Percentiles rank a stretch among this genome's conserved stretches.
These are phyloP conservation scores for Seiridium unicorne DNA, from an alignment of 2,329 filamentous ascomycete species.

Conservation along the genomic window DNA sequence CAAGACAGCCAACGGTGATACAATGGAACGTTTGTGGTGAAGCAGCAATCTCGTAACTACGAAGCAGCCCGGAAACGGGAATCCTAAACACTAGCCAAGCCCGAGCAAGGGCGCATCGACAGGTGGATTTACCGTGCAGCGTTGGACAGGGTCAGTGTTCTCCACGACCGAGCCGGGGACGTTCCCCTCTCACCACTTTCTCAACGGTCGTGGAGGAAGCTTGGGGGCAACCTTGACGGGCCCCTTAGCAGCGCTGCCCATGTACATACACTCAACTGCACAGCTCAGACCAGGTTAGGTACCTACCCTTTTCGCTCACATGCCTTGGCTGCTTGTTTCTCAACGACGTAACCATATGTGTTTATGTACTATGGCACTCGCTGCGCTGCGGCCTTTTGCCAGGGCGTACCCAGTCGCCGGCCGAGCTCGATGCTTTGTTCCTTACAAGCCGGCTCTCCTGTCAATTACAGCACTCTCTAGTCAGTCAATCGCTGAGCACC, in stretches of 20 bases:
- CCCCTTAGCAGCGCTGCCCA: background rate
- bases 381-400: background rate
- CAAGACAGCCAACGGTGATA: background rate
- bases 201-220: background rate
- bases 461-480: background rate
- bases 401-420: background rate
- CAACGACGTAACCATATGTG: background rate
- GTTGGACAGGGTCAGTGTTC: background rate
- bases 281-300: background rate
- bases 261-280: background rate
- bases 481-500: background rate
- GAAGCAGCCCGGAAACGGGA: background rate
- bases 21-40: background rate
- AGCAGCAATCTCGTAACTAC: background rate
- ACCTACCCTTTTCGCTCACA: slow-evolving; percentile 1
- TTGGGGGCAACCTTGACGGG: background rate
- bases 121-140: slow-evolving; percentile 7
- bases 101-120: slow-evolving; percentile 5
- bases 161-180: background rate
- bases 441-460: background rate
- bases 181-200: background rate
- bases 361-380: background rate
- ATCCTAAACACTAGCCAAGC: slow-evolving; percentile 4
- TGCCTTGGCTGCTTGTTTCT: background rate
- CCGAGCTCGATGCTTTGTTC: background rate